Evolutionary conservation across 2,329 filamentous ascomycete genomes (phyloP).

Genomic region (Neurospora sp.): DNA sequence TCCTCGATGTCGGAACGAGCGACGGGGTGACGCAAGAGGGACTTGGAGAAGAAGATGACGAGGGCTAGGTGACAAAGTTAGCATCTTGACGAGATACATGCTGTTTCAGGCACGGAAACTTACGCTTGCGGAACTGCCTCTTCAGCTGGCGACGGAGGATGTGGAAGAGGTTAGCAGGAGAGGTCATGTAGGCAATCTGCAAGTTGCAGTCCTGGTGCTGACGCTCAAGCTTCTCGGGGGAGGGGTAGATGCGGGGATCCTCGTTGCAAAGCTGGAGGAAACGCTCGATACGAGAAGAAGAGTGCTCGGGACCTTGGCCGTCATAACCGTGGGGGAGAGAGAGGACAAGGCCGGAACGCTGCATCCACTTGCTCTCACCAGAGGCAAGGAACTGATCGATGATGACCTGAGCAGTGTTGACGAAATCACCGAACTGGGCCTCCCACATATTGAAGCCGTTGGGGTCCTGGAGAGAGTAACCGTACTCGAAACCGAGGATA

Average conservation of each 20-base stretch:
- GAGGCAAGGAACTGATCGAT: constrained; percentile 98
- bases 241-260: constrained; percentile 87
- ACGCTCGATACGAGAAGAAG: constrained; percentile 91
- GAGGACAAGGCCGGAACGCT: constrained; percentile 92
- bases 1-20: constrained; percentile 85
- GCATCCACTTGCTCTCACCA: constrained; percentile 97
- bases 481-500: constrained; percentile 93
- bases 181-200: constrained; percentile 97
- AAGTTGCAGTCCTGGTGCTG: constrained; percentile 99
- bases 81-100: constrained; percentile 4
- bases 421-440: constrained; percentile 98
- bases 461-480: constrained; percentile 92
- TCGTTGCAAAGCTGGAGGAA: constrained; percentile 97
- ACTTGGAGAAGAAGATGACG: constrained; percentile 97
- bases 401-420: constrained; percentile 98
- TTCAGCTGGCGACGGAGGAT: constrained; percentile 95
- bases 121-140: constrained; percentile 97
- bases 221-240: constrained; percentile 78
- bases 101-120: constrained; percentile 29
- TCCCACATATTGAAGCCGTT: constrained; percentile 99
- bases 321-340: constrained; percentile 97
- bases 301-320: constrained; percentile 96
- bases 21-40: constrained; percentile 85
- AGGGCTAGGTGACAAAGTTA: constrained; percentile 49
- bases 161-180: constrained; percentile 92